phyloP scores from a whole-genome alignment of 2,329 filamentous ascomycete genomes.

The Colletotrichum scovillei region DNA sequence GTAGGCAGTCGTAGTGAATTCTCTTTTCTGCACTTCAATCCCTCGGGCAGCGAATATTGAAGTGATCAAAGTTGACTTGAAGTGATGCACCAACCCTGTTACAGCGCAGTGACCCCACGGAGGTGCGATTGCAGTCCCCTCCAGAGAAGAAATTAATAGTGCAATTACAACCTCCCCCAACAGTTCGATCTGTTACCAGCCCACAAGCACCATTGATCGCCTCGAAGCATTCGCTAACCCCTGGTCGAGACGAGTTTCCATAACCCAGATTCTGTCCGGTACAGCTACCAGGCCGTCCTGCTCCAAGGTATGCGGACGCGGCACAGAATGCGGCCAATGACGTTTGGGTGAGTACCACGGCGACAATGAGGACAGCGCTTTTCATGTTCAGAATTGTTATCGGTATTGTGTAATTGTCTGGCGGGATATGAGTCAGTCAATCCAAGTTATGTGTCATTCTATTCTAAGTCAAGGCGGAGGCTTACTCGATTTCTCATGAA shows the following conservation, averaged over 20 bases:
- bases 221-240: conserved; percentile 20
- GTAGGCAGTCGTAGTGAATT: too few relatives aligned
- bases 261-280: conserved; percentile 17
- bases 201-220: conserved; percentile 26
- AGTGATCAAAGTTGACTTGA: conserved; percentile 32
- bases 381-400: neutral
- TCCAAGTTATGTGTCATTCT: neutral
- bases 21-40: neutral
- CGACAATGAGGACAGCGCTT: neutral
- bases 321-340: conserved; percentile 17
- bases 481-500: neutral
- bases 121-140: conserved; percentile 15
- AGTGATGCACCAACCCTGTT: conserved; percentile 1
- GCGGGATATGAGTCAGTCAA: neutral
- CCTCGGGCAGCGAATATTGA: conserved; percentile 6
- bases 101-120: conserved; percentile 14
- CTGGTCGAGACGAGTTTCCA: conserved; percentile 4
- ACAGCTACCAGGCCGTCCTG: conserved; percentile 10
- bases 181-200: neutral
- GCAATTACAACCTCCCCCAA: neutral
- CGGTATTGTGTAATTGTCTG: neutral
- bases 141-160: conserved; percentile 24
- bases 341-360: neutral
- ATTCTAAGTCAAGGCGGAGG: neutral
- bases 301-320: conserved; percentile 18